Evolutionary conservation across 2,329 filamentous ascomycete species (phyloP).

Genomic region (Microcera coccophila): DNA sequence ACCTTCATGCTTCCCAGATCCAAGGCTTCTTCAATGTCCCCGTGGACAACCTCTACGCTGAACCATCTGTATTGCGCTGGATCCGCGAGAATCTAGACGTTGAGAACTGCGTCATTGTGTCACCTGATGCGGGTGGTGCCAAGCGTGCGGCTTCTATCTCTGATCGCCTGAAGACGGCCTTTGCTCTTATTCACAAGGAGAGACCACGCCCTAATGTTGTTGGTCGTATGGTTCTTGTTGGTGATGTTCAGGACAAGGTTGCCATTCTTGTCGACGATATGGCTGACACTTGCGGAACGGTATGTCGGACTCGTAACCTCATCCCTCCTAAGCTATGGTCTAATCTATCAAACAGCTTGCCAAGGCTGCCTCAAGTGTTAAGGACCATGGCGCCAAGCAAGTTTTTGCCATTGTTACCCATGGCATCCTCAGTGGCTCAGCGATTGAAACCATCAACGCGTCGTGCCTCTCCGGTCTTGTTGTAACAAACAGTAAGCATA

Average conservation of each 20-base stretch:
- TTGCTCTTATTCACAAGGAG: constrained; percentile 96
- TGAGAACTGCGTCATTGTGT: constrained; percentile 87
- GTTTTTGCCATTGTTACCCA: constrained; percentile 95
- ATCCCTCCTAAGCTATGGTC: not conserved
- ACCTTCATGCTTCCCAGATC: constrained; percentile 89
- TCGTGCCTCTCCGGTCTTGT: constrained; percentile 75
- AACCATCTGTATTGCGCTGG: constrained; percentile 87
- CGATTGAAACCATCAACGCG: constrained; percentile 79
- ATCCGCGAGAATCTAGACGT: constrained; percentile 81
- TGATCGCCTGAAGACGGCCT: constrained; percentile 82
- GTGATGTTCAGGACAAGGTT: constrained; percentile 84
- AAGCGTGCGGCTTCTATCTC: constrained; percentile 93
- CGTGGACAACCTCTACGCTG: constrained; percentile 79
- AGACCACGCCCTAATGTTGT: constrained; percentile 82
- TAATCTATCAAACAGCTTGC: constrained; percentile 37
- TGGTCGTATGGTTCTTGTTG: constrained; percentile 88
- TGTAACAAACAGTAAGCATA: constrained; percentile 73
- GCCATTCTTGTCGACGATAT: constrained; percentile 98
- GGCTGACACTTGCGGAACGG: constrained; percentile 90
- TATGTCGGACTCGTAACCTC: constrained; percentile 16
- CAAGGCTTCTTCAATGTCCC: constrained; percentile 91
- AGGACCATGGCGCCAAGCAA: constrained; percentile 79
- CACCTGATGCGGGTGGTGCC: constrained; percentile 88
- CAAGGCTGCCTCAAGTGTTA: constrained; percentile 87
- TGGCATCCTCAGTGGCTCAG: constrained; percentile 83